phyloP scores from a whole-genome alignment of 495 filamentous ascomycete genomes.

The Gamarada debralockiae region DNA sequence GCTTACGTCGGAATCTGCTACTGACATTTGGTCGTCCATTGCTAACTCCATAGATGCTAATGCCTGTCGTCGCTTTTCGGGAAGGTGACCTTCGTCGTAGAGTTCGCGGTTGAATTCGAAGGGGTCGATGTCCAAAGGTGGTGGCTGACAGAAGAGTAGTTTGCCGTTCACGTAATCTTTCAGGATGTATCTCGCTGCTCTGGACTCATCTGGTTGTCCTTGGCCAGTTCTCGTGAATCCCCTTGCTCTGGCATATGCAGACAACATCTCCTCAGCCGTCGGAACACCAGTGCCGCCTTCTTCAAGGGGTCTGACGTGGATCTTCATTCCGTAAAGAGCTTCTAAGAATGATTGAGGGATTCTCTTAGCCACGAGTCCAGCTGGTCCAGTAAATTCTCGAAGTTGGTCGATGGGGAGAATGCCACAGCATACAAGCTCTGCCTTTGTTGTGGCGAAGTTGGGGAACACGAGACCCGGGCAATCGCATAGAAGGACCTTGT shows the following conservation, averaged over 20 bases:
- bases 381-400: slow-evolving; percentile 88
- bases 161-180: slow-evolving; percentile 99
- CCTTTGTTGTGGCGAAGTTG: slow-evolving; percentile 96
- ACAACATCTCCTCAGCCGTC: slow-evolving; percentile 81
- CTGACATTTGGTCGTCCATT: slow-evolving; percentile 36
- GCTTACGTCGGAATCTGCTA: slow-evolving; percentile 37
- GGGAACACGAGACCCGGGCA: slow-evolving; percentile 98
- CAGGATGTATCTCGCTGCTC: slow-evolving; percentile 84
- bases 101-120: slow-evolving; percentile 82
- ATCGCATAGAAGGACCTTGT: slow-evolving; percentile 90
- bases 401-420: slow-evolving; percentile 97
- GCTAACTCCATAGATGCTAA: slow-evolving; percentile 44
- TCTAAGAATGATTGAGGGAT: slow-evolving; percentile 91
- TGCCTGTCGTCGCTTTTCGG: slow-evolving; percentile 62
- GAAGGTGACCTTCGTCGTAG: slow-evolving; percentile 76
- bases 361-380: slow-evolving; percentile 78
- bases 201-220: slow-evolving; percentile 88
- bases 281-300: slow-evolving; percentile 92
- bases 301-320: slow-evolving; percentile 74
- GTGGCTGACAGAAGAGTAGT: slow-evolving; percentile 86
- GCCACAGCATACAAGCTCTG: slow-evolving; percentile 92
- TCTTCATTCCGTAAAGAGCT: slow-evolving; percentile 88
- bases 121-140: slow-evolving; percentile 69
- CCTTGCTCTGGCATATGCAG: slow-evolving; percentile 80
- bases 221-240: slow-evolving; percentile 85